Percentiles rank a stretch among this genome's conserved stretches.
These are phyloP conservation scores for Rhododendron williamsianum DNA, from an alignment of 148 eudicot species.

Conservation along the genomic window DNA sequence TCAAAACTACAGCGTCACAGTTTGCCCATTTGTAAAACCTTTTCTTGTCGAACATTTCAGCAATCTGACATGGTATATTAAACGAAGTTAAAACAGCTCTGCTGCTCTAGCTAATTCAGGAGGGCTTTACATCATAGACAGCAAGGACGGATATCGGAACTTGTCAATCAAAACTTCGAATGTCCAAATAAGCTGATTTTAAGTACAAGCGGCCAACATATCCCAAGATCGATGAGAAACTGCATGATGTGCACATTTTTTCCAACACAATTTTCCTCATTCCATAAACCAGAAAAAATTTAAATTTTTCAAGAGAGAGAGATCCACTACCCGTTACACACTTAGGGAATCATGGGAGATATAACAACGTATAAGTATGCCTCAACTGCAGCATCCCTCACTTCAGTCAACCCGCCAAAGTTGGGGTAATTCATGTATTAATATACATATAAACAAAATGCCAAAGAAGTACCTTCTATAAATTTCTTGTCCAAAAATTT, in stretches of 20 bases:
- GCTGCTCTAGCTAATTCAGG: neutral
- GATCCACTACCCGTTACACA: neutral
- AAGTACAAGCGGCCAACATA: neutral
- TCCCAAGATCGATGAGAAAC: neutral
- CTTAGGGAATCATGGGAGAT: neutral
- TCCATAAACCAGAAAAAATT: neutral
- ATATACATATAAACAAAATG: neutral
- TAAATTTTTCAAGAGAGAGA: neutral
- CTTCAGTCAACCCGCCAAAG: no score
- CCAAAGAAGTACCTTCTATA: neutral
- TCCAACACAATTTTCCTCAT: neutral
- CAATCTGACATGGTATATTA: neutral
- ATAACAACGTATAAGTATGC: neutral
- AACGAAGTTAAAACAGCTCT: neutral
- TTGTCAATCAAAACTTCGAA: conserved; percentile 3
- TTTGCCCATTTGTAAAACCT: neutral
- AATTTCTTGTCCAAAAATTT: neutral
- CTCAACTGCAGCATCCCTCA: no score
- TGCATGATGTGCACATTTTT: neutral
- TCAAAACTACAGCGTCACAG: neutral
- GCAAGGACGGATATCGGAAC: no score
- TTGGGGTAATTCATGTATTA: no score
- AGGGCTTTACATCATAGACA: no score
- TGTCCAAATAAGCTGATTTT: neutral
- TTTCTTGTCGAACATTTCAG: neutral